Base-by-base conservation (phyloP, 2,329 filamentous ascomycete species). In the Penicillium thymicola region DNA sequence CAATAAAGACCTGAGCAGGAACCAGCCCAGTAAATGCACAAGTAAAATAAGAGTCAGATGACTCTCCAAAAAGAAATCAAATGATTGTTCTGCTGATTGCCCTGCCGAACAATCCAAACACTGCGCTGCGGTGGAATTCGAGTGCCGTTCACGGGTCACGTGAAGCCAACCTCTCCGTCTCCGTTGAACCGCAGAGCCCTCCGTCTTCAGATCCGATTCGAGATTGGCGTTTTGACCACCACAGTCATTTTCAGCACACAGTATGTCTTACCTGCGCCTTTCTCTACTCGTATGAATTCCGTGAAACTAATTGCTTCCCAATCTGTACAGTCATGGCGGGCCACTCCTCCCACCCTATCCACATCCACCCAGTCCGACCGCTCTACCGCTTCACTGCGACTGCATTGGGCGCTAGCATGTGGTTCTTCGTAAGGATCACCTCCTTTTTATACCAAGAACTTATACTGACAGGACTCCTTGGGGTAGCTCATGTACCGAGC, bases 381-480 rank as follows among this genome's bases (percentile, higher is more conserved):
- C 71, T 96, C 64, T 96, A 97, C 81, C 86, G 90, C 73, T 89
- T 93, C 76, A 84, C 87, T 57, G 93, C 90, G 45, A 97, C 91
- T 43, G 90, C 88, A 60, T 82, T 99, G 61, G 90, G 92, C 66
- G 94, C 94, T 54, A 90, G 89, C 79, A 99, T 97, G 94, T 99
- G 94, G 94, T 97, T 99, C 79, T 99, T 94, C 76, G 92, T 97
- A 85, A 50, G 70, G 14, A 53, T 28, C 25, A 27, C 34, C 43
- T 23, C 3, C 14, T 28, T 25, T 25, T 44, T 10, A 21, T 34
- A 21, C 25, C 18, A 32, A 27, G 41, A 47, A 45, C 23, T 45
- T 40, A 30, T 59, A 43, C 67, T 69, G 57, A 70, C 53, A n/a
- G 51, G n/a, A 34, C 30, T 52, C 28, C 44, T 36, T 13, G 16